Evolutionary conservation across 495 filamentous ascomycete genomes (phyloP), one percentile per base, ranked within the genome.

Genomic region (Lichina pygmaea): DNA sequence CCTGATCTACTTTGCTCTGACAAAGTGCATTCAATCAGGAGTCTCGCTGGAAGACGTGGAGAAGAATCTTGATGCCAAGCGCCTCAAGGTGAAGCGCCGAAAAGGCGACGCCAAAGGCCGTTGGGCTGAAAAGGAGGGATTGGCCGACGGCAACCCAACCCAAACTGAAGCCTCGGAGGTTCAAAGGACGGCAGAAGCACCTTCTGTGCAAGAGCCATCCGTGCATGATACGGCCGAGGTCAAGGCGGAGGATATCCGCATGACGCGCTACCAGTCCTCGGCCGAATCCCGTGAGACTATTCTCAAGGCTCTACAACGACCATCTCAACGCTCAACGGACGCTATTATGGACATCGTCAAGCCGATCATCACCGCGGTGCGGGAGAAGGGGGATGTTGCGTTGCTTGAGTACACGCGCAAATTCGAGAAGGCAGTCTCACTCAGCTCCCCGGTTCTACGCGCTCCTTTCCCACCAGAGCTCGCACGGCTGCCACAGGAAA

Each of bases 401-500:
- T 66, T 97, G 11, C 70, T 95, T 42, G 75, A 76, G 45, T 94
- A 92, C 55, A 94, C 89, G 0, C 82, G 92, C 68, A 86, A 89
- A 62, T 97, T 97, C 52, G 89, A 97, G 53, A 91, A 82, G 61
- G 91, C 89, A 1, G 86, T 77, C 0, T 85, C 80, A 0, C 64
- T 97, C 42, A 89, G 73, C 12, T 86, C 84, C 0, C 82, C 86
- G 0, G 84, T 97, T 37, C 63, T 97, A 48, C 71, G 67, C 45
- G 86, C 89, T 0, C 89, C 89, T 0, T 97, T 92, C 65, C 74
- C 82, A 0, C 60, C 74, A 47, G 66, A 73, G 17, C 58, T 97
- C 7, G 95, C 95, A 89, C 67, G 83, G 53, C 63, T 95, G 30
- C 60, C 78, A 2, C 66, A 70, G 0, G 85, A 91, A 52, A 86